Evolutionary conservation across 768 basidiomycete species (phyloP), one percentile per base, ranked within the genome.

Genomic region (Piloderma croceum): DNA sequence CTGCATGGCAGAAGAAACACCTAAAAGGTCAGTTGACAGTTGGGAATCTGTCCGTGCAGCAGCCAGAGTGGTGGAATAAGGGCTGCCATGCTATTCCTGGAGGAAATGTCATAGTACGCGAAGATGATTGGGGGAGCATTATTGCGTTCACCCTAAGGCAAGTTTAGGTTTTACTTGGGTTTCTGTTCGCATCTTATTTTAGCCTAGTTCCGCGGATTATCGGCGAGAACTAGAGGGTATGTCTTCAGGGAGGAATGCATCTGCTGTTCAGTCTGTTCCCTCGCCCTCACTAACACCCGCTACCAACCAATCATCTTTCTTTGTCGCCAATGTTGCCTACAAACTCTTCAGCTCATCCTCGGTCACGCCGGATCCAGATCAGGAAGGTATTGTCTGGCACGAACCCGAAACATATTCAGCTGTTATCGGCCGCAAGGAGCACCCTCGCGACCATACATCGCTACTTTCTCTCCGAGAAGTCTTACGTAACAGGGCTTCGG

Each of bases 71-170:
- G 83, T 85, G 81, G 81, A 58, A 53, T 12, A 61, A 59, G 15
- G 70, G 69, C 7, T 79, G 68, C 52, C 79, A 87, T 63, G 75
- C 72, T 23, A 64, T 83, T 13, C 81, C 83, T n/a, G 75, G 76
- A 3, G 72, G 78, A 6, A 79, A 75, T 51, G 68, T 84, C 4
- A 70, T 85, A 43, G 73, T 86, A 7, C 58, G 74, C 36, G 85
- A 87, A 52, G 69, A 74, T 51, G 83, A 85, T 56, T 82, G 79
- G 81, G 82, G 83, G 6, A 85, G 82, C 55, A 77, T 88, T 35
- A 86, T 86, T 47, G 79, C 84, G 5, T 85, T 81, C 58, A 83
- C 82, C 6, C 60, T 86, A 36, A 81, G 81, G 81, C 82, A 45
- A 15, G 64, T 54, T 24, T 19, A 24, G 6, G 7, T 27, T 36